Percentiles rank a stretch among this genome's conserved stretches.
phyloP scores from a whole-genome alignment of 225 moss, liverwort and hornwort genomes.

The Bryoerythrophyllum caledonicum region DNA sequence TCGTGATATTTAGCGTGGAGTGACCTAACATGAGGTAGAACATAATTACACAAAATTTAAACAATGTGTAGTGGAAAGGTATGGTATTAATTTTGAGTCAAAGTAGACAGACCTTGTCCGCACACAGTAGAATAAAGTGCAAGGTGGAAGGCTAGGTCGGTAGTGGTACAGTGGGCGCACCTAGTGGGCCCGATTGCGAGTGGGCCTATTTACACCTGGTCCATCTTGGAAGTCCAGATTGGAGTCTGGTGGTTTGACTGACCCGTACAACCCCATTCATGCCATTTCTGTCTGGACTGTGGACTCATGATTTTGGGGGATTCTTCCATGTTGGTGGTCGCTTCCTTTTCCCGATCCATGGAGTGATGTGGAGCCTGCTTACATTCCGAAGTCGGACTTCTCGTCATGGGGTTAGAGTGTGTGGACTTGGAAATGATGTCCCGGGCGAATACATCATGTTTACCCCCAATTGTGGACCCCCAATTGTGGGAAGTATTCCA shows the following conservation, averaged over 20 bases:
- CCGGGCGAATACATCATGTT: background rate
- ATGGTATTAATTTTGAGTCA: no score
- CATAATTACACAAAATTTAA: no score
- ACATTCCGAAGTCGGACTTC: background rate
- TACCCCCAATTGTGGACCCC: no score
- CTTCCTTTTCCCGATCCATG: background rate
- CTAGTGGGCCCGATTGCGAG: background rate
- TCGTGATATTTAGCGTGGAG: no score
- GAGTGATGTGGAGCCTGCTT: background rate
- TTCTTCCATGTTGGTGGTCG: background rate
- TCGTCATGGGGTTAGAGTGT: background rate
- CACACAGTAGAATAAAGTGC: no score
- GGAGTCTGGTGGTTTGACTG: constrained; percentile 25
- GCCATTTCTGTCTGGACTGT: background rate
- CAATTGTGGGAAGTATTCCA: no score
- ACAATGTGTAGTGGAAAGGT: no score
- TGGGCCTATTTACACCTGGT: background rate
- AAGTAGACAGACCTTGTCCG: no score
- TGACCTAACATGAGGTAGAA: no score
- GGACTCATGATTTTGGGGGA: no score
- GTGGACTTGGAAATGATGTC: background rate
- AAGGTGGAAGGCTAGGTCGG: background rate
- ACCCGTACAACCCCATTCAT: background rate
- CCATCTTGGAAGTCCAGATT: constrained; percentile 14
- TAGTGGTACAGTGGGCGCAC: background rate